phyloP scores from a whole-genome alignment of 352 stramenopile genomes.

The Phytophthora brassicae region DNA sequence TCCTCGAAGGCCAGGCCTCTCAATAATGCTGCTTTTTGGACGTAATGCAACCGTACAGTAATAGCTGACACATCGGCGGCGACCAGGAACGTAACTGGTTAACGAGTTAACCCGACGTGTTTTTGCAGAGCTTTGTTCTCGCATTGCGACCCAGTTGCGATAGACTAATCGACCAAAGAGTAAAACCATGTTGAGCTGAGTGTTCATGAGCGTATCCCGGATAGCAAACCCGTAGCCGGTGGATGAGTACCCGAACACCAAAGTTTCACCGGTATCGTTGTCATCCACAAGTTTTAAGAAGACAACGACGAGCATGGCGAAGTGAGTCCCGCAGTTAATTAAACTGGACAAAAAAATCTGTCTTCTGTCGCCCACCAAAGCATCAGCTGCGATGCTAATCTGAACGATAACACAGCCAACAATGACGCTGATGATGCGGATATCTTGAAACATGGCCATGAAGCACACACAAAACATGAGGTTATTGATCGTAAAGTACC shows the following conservation, averaged over 20 bases:
- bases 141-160: constrained; percentile 25
- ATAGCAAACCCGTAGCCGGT: constrained; percentile 17
- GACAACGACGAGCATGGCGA: constrained; percentile 21
- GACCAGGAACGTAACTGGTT: constrained; percentile 14
- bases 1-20: neutral
- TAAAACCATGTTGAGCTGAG: constrained; percentile 30
- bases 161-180: constrained; percentile 33
- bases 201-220: constrained; percentile 34
- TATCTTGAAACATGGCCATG: constrained; percentile 17
- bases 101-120: constrained; percentile 14
- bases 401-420: constrained; percentile 29
- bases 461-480: constrained; percentile 29
- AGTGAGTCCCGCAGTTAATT: constrained; percentile 19
- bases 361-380: constrained; percentile 19
- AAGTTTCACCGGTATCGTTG: neutral
- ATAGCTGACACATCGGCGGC: constrained; percentile 30
- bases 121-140: constrained; percentile 3
- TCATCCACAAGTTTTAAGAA: constrained; percentile 28
- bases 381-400: constrained; percentile 31
- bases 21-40: neutral
- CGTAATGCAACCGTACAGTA: constrained; percentile 29
- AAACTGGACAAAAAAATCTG: constrained; percentile 25
- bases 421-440: constrained; percentile 23
- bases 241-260: constrained; percentile 20
- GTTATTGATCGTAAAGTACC: constrained; percentile 36